Evolutionary conservation across 768 basidiomycete genomes (phyloP), one percentile per base, ranked within the genome.

Genomic region (Sarcomyxa edulis): DNA sequence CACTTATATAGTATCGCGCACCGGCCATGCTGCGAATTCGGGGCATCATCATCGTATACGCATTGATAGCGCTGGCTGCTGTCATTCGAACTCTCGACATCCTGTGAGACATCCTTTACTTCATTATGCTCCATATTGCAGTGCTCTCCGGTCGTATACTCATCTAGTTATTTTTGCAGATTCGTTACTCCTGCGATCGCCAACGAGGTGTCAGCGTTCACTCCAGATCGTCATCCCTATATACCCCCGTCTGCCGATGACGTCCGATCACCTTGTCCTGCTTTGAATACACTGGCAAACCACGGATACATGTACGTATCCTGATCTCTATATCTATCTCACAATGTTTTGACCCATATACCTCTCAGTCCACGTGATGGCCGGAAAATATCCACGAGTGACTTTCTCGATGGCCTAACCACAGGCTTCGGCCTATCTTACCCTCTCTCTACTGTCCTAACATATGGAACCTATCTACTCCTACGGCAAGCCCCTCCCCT

Each of bases 261-360:
- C 36, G 48, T 52, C 37, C 55, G 72, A 25, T 71, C 68, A 0
- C 72, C 74, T 5, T 75, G 73, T 42, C 74, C 74, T 0, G 74
- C 69, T 0, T 50, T 75, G 32, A 76, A 75, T 43, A 58, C 72
- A 10, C 51, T 76, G 4, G 72, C 74, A 1, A 75, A 75, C 44
- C 73, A 76, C 26, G 72, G 27, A 3, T 7, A 27, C 4, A 21
- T 10, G 43, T 23, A 39, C 24, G 9, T 28, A n/a, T 44, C 46
- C 14, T 50, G 2, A 10, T 21, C 27, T 18, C 11, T 0, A n/a
- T n/a, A n/a, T 16, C 0, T 4, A 0, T 2, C 2, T 2, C 16
- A 21, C 21, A 3, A 6, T 1, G 14, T 22, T 26, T 28, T 10
- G 11, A 27, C 19, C 16, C 5, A 26, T 22, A 7, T 16, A 14